Conservation (phyloP, 2,329 filamentous ascomycete species). For the Boeremia lycopersici region DNA sequence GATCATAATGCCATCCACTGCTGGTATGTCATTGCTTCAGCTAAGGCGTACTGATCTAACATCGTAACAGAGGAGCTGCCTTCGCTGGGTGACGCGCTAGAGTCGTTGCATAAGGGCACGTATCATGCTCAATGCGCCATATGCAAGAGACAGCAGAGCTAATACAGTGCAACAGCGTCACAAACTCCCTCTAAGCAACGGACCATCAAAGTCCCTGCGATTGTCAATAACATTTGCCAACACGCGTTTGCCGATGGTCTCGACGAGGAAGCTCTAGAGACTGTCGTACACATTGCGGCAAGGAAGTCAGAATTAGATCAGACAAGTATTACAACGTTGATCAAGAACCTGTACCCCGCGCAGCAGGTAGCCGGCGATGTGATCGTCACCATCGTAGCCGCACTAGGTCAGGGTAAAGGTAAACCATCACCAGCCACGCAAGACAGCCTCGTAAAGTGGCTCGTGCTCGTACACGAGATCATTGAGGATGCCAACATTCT, state of each 20-base stretch:
- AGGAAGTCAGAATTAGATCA: slow-evolving; percentile 75
- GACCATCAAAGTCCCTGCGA: slow-evolving; percentile 64
- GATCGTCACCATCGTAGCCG: slow-evolving; percentile 70
- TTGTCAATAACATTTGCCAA: slow-evolving; percentile 67
- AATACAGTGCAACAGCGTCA: slow-evolving; percentile 40
- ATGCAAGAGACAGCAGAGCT: slow-evolving; percentile 27
- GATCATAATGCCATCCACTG: slow-evolving; percentile 40
- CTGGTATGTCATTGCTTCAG: slow-evolving; percentile 25
- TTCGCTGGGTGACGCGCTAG: slow-evolving; percentile 44
- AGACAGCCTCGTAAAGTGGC: slow-evolving; percentile 74
- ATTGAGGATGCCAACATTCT: slow-evolving; percentile 68
- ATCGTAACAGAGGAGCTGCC: slow-evolving; percentile 35
- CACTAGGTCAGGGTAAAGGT: slow-evolving; percentile 75
- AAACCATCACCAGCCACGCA: slow-evolving; percentile 77
- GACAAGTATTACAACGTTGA: slow-evolving; percentile 69
- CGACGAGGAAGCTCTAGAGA: slow-evolving; percentile 62
- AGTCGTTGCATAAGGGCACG: slow-evolving; percentile 44
- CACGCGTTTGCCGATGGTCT: slow-evolving; percentile 73
- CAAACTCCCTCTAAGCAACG: slow-evolving; percentile 68
- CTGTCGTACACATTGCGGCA: slow-evolving; percentile 71
- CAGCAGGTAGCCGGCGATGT: slow-evolving; percentile 64
- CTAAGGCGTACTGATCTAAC: slow-evolving; percentile 28
- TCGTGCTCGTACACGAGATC: slow-evolving; percentile 75
- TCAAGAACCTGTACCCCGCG: slow-evolving; percentile 79
- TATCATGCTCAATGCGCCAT: slow-evolving; percentile 22